Evolutionary conservation across 345 rosid genomes (phyloP), one percentile per base, ranked within the genome.

Genomic region (Trapa bicornis): DNA sequence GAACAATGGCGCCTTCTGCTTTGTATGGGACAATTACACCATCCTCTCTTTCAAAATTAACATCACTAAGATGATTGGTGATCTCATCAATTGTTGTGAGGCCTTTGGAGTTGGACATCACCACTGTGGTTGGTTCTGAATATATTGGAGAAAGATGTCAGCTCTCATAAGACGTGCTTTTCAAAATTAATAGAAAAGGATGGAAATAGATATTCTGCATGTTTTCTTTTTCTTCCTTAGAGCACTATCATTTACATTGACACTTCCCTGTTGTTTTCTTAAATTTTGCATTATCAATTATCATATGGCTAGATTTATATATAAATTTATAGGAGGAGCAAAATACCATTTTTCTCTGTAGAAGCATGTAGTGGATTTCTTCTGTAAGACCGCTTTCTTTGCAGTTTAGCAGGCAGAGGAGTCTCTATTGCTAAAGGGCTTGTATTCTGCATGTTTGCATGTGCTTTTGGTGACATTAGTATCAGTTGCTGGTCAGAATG

Each of bases 1-100:
- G 92, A 77, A 88, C 78, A 47, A 93, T 62, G 53, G 77, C 77
- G 70, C 87, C 87, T 70, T 76, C 82, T 71, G 78, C 89, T 71
- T 66, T 81, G 77, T 83, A 87, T 63, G 78, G 67, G 37, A 88
- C 89, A 65, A 90, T 82, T 57, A 89, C 92, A 73, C 70, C 75
- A 67, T 67, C 72, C 38, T 68, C 75, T 70, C 69, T 79, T 3
- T 74, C 75, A 62, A 89, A 74, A 80, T 63, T 68, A 71, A 90
- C 84, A 65, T 67, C 68, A 50, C 75, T 76, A 75, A 89, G 65
- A 70, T 35, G 83, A 58, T 70, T n/a, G 67, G 74, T 79, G 65
- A 87, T 75, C 72, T 82, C 86, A 35, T 81, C 85, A 33, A 89
- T 67, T 52, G 61, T 48, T 72, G 47, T 70, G 62, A 63, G 65